These are phyloP conservation scores for Thalassiosira ordinaria DNA, from an alignment of 352 stramenopile species.

Conservation along the genomic window DNA sequence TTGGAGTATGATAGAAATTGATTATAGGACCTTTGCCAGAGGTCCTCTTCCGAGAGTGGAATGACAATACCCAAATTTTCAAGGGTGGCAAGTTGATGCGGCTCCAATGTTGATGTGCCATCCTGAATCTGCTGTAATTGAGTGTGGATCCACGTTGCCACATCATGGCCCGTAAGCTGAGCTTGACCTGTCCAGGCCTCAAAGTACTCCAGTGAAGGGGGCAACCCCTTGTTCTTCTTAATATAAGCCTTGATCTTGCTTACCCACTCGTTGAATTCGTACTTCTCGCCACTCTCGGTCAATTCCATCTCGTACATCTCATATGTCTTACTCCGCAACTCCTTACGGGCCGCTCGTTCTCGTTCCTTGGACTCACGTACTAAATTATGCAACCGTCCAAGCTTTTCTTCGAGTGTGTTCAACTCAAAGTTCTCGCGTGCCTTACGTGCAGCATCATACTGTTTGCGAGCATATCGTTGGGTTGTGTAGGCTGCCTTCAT, in stretches of 20 bases:
- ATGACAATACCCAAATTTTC: background rate
- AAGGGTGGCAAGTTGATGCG: background rate
- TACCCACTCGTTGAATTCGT: background rate
- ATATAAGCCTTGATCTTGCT: slow-evolving; percentile 1
- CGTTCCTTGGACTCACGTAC: slow-evolving; percentile 13
- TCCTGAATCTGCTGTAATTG: background rate
- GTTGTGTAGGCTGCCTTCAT: background rate
- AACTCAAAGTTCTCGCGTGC: background rate
- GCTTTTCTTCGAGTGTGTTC: background rate
- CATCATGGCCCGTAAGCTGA: too few relatives aligned
- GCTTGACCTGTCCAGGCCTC: too few relatives aligned
- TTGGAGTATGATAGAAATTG: slow-evolving; percentile 1
- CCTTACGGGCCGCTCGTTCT: background rate
- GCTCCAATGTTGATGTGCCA: too few relatives aligned
- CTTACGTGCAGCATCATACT: background rate
- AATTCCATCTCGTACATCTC: slow-evolving; percentile 5
- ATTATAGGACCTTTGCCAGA: background rate
- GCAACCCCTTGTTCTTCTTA: slow-evolving; percentile 16
- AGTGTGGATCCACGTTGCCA: background rate
- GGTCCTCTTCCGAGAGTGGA: slow-evolving; percentile 7
- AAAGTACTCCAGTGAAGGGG: background rate
- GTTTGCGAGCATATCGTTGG: background rate
- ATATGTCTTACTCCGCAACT: slow-evolving; percentile 12
- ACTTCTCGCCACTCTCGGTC: background rate
- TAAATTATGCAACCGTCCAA: slow-evolving; percentile 23